These are phyloP conservation scores for Diospyros lotus DNA, from an alignment of 148 eudicot genomes.

Conservation along the genomic window DNA sequence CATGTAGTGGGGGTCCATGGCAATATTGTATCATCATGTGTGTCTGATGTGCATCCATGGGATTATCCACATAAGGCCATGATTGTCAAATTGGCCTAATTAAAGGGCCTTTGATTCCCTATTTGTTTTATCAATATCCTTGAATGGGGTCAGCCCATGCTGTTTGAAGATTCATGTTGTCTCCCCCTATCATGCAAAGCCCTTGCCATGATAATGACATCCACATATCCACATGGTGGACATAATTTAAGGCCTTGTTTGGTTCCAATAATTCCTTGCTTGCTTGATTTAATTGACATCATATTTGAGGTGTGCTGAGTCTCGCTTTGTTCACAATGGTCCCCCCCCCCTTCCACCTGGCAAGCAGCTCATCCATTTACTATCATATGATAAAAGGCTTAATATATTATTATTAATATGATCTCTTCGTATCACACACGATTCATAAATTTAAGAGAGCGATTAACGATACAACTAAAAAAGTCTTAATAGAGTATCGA, in stretches of 20 bases:
- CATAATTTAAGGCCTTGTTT: slow-evolving; percentile 12
- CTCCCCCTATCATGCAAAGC: slow-evolving; percentile 9
- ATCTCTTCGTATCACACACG: too few relatives aligned
- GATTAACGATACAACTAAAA: too few relatives aligned
- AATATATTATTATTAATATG: too few relatives aligned
- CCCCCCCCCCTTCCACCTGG: too few relatives aligned
- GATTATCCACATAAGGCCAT: slow-evolving; percentile 6
- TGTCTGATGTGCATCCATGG: slow-evolving; percentile 12
- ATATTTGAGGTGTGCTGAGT: too few relatives aligned
- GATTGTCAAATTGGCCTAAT: slow-evolving; percentile 14
- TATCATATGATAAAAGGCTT: too few relatives aligned
- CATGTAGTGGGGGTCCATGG: neutral
- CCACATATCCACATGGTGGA: slow-evolving; percentile 1
- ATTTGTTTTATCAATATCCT: slow-evolving; percentile 10
- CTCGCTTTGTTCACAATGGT: too few relatives aligned
- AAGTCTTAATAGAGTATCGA: too few relatives aligned
- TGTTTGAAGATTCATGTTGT: slow-evolving; percentile 24
- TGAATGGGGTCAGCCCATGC: slow-evolving; percentile 21
- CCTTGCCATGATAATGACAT: slow-evolving; percentile 12
- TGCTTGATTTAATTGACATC: too few relatives aligned
- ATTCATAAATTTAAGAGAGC: too few relatives aligned
- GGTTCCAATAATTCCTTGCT: slow-evolving; percentile 2
- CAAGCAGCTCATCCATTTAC: too few relatives aligned
- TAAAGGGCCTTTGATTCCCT: slow-evolving; percentile 5
- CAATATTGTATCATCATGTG: neutral